Evolutionary conservation across 2,329 filamentous ascomycete species (phyloP).

Genomic region (Trichoderma hamatum): DNA sequence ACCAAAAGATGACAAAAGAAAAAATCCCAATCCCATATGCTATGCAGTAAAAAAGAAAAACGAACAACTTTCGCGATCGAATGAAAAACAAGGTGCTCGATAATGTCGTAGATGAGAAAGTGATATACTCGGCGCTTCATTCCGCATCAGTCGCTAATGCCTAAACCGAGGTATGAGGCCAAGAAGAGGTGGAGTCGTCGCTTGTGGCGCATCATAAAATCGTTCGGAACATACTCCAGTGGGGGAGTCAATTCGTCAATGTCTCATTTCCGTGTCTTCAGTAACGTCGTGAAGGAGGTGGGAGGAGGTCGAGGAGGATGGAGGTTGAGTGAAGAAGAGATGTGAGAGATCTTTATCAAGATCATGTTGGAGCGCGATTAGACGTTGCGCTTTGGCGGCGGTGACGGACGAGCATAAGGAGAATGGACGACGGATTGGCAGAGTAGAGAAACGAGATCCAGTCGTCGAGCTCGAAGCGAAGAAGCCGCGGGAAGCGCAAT

Average conservation of each 20-base stretch:
- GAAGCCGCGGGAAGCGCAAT: constrained; percentile 47
- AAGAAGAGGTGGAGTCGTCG: constrained; percentile 9
- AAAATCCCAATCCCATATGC: constrained; percentile 31
- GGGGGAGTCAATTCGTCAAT: constrained; percentile 29
- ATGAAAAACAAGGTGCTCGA: constrained; percentile 12
- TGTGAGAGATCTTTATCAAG: not conserved
- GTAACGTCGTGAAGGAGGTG: constrained; percentile 34
- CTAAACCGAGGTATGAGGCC: constrained; percentile 7
- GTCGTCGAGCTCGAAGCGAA: constrained; percentile 47
- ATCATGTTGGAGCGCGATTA: constrained; percentile 30
- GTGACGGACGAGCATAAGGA: constrained; percentile 52
- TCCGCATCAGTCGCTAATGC: constrained; percentile 16
- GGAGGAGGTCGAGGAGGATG: constrained; percentile 26
- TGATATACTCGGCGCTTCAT: constrained; percentile 20
- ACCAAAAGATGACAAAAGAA: constrained; percentile 28
- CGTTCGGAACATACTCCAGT: constrained; percentile 11
- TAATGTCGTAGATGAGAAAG: constrained; percentile 22
- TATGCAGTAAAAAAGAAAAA: constrained; percentile 32
- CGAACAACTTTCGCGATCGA: constrained; percentile 7
- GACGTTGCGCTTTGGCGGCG: constrained; percentile 47
- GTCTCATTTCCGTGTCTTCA: constrained; percentile 38
- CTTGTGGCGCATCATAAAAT: constrained; percentile 21
- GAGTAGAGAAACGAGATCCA: constrained; percentile 57
- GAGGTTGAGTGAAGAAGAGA: not conserved
- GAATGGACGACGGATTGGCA: constrained; percentile 51